Base-by-base conservation (phyloP, 2,329 filamentous ascomycete species). In the Dothidotthia symphoricarpi region DNA sequence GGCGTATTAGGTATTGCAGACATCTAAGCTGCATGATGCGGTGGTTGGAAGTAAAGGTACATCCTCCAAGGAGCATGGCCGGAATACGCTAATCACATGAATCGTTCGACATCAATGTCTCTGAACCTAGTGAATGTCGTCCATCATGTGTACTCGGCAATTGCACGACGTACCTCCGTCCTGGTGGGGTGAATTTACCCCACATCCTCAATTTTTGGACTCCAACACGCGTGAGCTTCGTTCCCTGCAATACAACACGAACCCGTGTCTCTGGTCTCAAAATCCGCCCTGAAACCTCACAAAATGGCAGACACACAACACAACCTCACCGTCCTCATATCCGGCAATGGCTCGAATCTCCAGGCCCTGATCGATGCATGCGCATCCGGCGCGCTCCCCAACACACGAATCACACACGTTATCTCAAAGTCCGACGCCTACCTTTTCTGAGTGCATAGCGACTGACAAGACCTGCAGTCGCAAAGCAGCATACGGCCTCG, bases 311-410 rank as follows among this genome's bases (percentile, higher is more conserved):
- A 49, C 17, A 36, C 57, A 7, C 62, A 63, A 28, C 60, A 69
- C 55, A 78, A 77, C 39, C 75, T 86, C 53, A 75, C 82, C 35
- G 80, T 87, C 52, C 78, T 88, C 13, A 66, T 68, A 24, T 68
- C 65, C 26, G 64, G 86, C 65, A 82, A 77, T 50, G 87, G 87
- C 53, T 82, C 83, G 26, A 91, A 91, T 63, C 80, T 90, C 14
- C 85, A 91, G 72, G 86, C 86, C 40, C 75, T 95, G 35, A 83
- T 85, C 57, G 78, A 84, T 63, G 77, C 77, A 42, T 70, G 71
- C 65, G 68, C 70, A 33, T 63, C 72, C 17, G 63, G 67, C 22
- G 55, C 67, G 16, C 71, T 80, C 19, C 72, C 76, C 27, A 68
- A 73, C 49, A 69, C 73, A 5, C 70, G 73, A 49, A 77, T 85